Evolutionary conservation across 2,329 filamentous ascomycete genomes (phyloP).

Genomic region (Metarhizium anisopliae): DNA sequence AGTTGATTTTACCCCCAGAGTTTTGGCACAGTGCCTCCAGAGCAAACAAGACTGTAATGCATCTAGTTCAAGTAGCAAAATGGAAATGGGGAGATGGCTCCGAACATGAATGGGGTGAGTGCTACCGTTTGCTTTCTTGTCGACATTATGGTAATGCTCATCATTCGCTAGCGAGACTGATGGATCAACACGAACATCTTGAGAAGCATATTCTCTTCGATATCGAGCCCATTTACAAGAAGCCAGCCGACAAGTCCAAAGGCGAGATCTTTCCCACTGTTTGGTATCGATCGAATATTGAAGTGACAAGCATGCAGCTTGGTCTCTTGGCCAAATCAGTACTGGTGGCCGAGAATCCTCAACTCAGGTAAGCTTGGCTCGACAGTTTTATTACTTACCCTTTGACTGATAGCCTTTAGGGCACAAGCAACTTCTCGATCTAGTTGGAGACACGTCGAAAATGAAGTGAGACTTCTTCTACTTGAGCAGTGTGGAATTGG

Average conservation of each 20-base stretch:
- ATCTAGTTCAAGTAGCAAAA: constrained; percentile 30
- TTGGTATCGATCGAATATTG: constrained; percentile 29
- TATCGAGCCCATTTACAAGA: constrained; percentile 25
- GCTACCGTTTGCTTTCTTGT: not conserved
- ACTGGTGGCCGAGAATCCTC: constrained; percentile 29
- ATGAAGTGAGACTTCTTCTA: constrained; percentile 27
- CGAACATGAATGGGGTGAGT: constrained; percentile 28
- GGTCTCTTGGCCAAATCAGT: constrained; percentile 30
- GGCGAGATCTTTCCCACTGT: constrained; percentile 31
- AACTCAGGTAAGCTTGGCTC: constrained; percentile 19
- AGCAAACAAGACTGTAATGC: constrained; percentile 31
- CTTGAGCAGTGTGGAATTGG: constrained; percentile 31
- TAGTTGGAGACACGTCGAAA: constrained; percentile 26
- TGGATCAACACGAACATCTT: constrained; percentile 25
- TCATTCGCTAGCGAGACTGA: constrained; percentile 19
- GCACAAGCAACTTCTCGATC: constrained; percentile 16
- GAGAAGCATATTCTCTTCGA: constrained; percentile 22
- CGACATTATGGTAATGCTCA: not conserved
- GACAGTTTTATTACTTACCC: not conserved
- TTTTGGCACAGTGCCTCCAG: constrained; percentile 25
- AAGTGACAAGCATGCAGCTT: constrained; percentile 31
- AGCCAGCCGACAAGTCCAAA: constrained; percentile 23
- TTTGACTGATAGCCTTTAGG: not conserved
- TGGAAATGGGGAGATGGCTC: constrained; percentile 30
- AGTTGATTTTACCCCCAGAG: constrained; percentile 25